These are phyloP conservation scores for Linum trigynum DNA, from an alignment of 345 rosid genomes.

Conservation along the genomic window DNA sequence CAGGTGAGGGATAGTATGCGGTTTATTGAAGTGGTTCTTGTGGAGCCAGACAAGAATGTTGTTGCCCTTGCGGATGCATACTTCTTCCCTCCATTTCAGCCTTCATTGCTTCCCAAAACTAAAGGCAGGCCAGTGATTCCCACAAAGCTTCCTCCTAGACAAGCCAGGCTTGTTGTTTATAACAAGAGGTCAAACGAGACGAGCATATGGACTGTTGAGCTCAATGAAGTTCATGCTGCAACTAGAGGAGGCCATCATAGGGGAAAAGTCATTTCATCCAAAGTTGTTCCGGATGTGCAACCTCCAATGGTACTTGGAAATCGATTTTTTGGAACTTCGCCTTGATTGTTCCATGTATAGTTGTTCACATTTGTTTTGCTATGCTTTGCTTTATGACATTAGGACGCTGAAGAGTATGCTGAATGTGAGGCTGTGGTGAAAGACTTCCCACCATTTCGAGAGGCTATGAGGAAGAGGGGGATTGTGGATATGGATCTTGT, in stretches of 20 bases:
- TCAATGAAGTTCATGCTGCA: slow-evolving; percentile 88
- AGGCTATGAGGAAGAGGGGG: slow-evolving; percentile 91
- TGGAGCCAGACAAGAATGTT: slow-evolving; percentile 72
- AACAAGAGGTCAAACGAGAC: slow-evolving; percentile 78
- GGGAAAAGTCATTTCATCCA: slow-evolving; percentile 75
- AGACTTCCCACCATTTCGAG: slow-evolving; percentile 64
- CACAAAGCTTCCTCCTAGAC: slow-evolving; percentile 76
- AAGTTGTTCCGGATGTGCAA: slow-evolving; percentile 74
- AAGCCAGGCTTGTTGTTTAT: slow-evolving; percentile 76
- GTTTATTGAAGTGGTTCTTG: slow-evolving; percentile 65
- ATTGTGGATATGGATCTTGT: slow-evolving; percentile 91
- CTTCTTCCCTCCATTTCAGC: slow-evolving; percentile 92
- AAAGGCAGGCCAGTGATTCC: slow-evolving; percentile 81
- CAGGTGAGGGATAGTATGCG: slow-evolving; percentile 94
- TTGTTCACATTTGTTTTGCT: neutral
- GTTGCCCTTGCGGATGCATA: slow-evolving; percentile 90
- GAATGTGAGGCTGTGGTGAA: slow-evolving; percentile 89
- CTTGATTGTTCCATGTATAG: neutral
- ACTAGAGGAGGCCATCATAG: slow-evolving; percentile 93
- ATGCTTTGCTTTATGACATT: slow-evolving; percentile 13
- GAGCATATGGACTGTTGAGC: slow-evolving; percentile 69
- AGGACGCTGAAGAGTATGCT: slow-evolving; percentile 84
- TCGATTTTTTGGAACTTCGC: slow-evolving; percentile 6
- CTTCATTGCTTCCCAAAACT: slow-evolving; percentile 66
- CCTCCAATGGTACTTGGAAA: slow-evolving; percentile 61